Evolutionary conservation across 768 basidiomycete species (phyloP).

Genomic region (Hysterangium stoloniferum): DNA sequence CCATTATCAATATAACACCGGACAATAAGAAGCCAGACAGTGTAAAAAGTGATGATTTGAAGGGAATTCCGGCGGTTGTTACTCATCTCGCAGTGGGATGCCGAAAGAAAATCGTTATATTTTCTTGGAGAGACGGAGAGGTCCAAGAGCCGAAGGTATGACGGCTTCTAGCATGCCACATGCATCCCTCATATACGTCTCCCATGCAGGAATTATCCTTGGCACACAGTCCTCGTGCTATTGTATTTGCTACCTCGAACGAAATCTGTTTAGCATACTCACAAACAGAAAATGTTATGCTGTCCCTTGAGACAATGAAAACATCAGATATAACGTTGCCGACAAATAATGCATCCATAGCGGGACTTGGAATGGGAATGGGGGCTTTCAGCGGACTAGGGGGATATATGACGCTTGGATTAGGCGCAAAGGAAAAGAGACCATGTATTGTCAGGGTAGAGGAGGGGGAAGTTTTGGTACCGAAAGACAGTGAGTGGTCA

Average conservation of each 20-base stretch:
- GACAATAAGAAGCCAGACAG: constrained; percentile 18
- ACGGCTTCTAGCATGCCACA: neutral
- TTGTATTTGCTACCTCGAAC: constrained; percentile 62
- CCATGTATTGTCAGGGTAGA: constrained; percentile 48
- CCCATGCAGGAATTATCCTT: constrained; percentile 62
- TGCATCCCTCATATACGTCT: constrained; percentile 10
- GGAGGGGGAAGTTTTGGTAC: constrained; percentile 60
- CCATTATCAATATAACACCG: constrained; percentile 38
- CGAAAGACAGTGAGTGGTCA: constrained; percentile 66
- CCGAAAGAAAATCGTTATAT: constrained; percentile 73
- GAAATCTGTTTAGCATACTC: constrained; percentile 72
- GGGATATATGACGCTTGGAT: constrained; percentile 79
- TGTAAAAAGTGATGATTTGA: constrained; percentile 21
- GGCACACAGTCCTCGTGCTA: constrained; percentile 84
- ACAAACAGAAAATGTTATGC: constrained; percentile 68
- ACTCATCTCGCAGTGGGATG: constrained; percentile 82
- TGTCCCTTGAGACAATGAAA: constrained; percentile 53
- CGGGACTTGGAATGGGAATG: constrained; percentile 39
- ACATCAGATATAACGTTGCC: constrained; percentile 42
- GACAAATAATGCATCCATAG: constrained; percentile 24
- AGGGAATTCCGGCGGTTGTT: constrained; percentile 56
- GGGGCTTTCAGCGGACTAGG: constrained; percentile 73
- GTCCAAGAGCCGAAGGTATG: constrained; percentile 60
- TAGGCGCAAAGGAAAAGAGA: constrained; percentile 61
- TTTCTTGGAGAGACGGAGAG: constrained; percentile 82